Percentiles rank a stretch among this genome's conserved stretches.
phyloP scores from a whole-genome alignment of 306 rosid genomes.

The Prunus armeniaca region DNA sequence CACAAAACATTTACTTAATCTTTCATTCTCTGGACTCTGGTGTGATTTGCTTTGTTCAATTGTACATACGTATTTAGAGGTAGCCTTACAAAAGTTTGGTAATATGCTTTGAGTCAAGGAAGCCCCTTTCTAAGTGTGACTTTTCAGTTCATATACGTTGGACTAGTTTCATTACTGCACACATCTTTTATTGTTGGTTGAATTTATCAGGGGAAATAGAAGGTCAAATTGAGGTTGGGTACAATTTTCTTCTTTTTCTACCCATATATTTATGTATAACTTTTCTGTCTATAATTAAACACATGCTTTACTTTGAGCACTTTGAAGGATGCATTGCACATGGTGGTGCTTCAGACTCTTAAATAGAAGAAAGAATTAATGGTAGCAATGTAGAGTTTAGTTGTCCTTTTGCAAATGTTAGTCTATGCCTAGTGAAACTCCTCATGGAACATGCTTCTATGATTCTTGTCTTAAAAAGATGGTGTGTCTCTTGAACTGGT shows the following conservation, averaged over 20 bases:
- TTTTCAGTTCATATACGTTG: not conserved
- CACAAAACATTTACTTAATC: not conserved
- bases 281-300: not conserved
- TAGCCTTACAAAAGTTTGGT: not conserved
- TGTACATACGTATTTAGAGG: not conserved
- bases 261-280: not conserved
- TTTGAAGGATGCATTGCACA: not conserved
- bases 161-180: not conserved
- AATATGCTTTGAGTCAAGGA: not conserved
- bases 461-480: not conserved
- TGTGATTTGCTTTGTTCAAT: not conserved
- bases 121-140: not conserved
- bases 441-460: not conserved
- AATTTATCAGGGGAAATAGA: not conserved
- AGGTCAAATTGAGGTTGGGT: not conserved
- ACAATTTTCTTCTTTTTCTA: not conserved
- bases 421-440: not conserved
- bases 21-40: not conserved
- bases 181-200: not conserved
- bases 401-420: not conserved
- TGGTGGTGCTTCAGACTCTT: not conserved
- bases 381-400: not conserved
- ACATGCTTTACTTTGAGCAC: not conserved
- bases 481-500: not conserved
- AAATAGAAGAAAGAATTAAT: not conserved